Conservation (phyloP, 2,329 filamentous ascomycete species). For the Lasiodiplodia sp. region DNA sequence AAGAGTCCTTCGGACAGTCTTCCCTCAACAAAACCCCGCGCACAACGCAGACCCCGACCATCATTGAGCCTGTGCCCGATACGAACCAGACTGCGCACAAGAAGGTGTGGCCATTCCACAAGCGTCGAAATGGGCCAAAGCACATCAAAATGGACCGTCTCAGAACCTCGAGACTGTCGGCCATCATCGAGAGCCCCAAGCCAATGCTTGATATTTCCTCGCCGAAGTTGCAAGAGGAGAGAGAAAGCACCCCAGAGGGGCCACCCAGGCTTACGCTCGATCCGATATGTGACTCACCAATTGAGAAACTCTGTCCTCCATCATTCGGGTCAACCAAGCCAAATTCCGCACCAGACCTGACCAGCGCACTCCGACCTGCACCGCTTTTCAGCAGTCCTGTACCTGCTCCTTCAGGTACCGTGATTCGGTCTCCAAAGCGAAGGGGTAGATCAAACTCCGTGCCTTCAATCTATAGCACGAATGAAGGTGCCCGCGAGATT, state of each 20-base stretch:
- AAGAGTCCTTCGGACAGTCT: constrained; percentile 31
- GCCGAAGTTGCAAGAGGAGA: not conserved
- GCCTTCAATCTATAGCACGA: constrained; percentile 18
- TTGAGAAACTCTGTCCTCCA: constrained; percentile 9
- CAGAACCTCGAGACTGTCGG: constrained; percentile 37
- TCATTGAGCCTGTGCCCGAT: not conserved
- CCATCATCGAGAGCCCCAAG: constrained; percentile 27
- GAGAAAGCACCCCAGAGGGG: not conserved
- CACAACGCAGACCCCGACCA: constrained; percentile 11
- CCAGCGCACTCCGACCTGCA: not conserved
- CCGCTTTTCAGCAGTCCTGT: constrained; percentile 4
- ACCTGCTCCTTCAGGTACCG: constrained; percentile 6
- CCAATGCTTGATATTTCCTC: constrained; percentile 15
- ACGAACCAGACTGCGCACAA: not conserved
- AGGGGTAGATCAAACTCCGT: constrained; percentile 26
- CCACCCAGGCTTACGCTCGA: constrained; percentile 2
- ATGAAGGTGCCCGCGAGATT: constrained; percentile 30
- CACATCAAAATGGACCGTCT: constrained; percentile 28
- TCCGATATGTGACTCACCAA: not conserved
- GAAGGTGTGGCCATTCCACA: constrained; percentile 25
- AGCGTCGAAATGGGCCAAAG: constrained; percentile 20
- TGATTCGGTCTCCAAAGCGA: constrained; percentile 20
- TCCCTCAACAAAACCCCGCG: constrained; percentile 6
- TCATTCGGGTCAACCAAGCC: constrained; percentile 11
- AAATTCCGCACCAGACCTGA: constrained; percentile 25